Evolutionary conservation across 352 stramenopile genomes (phyloP).

Genomic region (Plasmopara muralis): DNA sequence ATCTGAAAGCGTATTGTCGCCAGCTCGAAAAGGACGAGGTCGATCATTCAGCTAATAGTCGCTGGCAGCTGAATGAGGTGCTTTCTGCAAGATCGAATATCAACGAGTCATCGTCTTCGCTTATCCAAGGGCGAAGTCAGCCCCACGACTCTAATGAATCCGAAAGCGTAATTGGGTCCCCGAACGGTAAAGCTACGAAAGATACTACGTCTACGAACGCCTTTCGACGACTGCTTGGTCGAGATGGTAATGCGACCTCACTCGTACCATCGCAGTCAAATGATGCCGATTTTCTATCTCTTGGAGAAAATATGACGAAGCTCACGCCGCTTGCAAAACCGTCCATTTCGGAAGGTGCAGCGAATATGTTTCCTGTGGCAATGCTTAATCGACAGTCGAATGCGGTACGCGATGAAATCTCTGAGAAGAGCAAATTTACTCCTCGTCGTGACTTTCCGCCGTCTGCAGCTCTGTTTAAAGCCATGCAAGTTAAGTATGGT

Average conservation of each 20-base stretch:
- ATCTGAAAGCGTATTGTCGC: slow-evolving; percentile 70
- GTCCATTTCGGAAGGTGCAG: slow-evolving; percentile 54
- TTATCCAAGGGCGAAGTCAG: slow-evolving; percentile 17
- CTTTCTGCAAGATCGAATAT: background rate
- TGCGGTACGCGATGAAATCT: slow-evolving; percentile 62
- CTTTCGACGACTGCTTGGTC: slow-evolving; percentile 37
- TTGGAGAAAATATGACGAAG: slow-evolving; percentile 66
- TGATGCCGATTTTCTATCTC: slow-evolving; percentile 42
- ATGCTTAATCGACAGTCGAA: slow-evolving; percentile 51
- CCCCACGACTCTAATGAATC: slow-evolving; percentile 15
- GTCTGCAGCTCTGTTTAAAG: slow-evolving; percentile 79
- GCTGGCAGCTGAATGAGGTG: slow-evolving; percentile 6
- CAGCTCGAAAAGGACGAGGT: slow-evolving; percentile 71
- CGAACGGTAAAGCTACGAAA: slow-evolving; percentile 18
- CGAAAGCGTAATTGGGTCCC: slow-evolving; percentile 20
- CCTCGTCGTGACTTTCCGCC: slow-evolving; percentile 75
- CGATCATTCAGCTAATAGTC: slow-evolving; percentile 18
- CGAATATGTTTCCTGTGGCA: slow-evolving; percentile 67
- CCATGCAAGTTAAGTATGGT: slow-evolving; percentile 77
- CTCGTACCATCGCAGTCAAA: slow-evolving; percentile 33
- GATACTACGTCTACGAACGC: slow-evolving; percentile 37
- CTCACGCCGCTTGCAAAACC: slow-evolving; percentile 41
- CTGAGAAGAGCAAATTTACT: slow-evolving; percentile 76
- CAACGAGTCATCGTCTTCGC: slow-evolving; percentile 11
- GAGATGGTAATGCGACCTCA: slow-evolving; percentile 20